Conservation (phyloP, 176 grass and related monocot species). For the Microstegium vimineum region DNA sequence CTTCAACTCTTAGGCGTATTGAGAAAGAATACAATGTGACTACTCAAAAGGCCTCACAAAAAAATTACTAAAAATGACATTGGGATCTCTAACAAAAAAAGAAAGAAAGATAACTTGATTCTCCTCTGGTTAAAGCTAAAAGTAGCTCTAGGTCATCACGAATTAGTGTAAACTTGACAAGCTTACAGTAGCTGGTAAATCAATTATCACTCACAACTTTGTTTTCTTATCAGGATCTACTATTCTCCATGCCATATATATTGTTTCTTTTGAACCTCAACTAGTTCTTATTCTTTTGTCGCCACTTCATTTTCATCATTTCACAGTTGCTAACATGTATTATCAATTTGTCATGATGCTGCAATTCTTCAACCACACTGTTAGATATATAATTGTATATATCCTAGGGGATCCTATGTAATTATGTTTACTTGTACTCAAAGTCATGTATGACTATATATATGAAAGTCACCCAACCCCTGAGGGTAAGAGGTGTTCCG, state of each 20-base stretch:
- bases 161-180: slow-evolving; percentile 5
- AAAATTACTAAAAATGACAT: slow-evolving; percentile 9
- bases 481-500: too few species aligned
- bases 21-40: slow-evolving; percentile 21
- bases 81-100: slow-evolving; percentile 20
- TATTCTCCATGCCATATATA: slow-evolving; percentile 24
- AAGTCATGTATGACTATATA: too few species aligned
- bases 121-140: slow-evolving; percentile 5
- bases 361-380: slow-evolving; percentile 12
- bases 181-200: not conserved
- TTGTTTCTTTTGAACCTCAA: slow-evolving; percentile 20
- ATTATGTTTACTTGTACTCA: too few species aligned
- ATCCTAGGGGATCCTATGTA: too few species aligned
- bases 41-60: not conserved
- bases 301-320: slow-evolving; percentile 19
- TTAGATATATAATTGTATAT: too few species aligned
- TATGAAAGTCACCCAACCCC: too few species aligned
- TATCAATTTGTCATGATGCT: slow-evolving; percentile 31
- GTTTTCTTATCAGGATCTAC: slow-evolving; percentile 22
- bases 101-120: not conserved
- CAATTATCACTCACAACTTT: slow-evolving; percentile 26
- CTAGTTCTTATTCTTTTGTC: slow-evolving; percentile 38
- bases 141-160: not conserved
- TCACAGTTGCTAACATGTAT: slow-evolving; percentile 18
- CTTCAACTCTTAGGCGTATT: slow-evolving; percentile 53